Conservation (phyloP, 768 basidiomycete species). For the Clathrus columnatus region DNA sequence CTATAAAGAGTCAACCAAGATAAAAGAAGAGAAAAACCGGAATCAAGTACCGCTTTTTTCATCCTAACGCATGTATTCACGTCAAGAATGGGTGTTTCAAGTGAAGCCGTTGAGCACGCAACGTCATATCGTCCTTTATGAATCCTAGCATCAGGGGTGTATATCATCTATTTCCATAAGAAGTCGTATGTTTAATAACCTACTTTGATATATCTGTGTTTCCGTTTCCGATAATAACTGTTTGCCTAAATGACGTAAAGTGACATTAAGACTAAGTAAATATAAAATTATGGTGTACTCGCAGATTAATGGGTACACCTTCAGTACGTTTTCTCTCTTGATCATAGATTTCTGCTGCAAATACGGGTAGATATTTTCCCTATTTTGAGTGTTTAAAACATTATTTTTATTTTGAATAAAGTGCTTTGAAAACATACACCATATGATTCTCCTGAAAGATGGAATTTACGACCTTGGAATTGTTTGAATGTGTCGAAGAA, state of each 20-base stretch:
- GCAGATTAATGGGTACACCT: slow-evolving; percentile 7
- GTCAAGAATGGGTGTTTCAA: slow-evolving; percentile 35
- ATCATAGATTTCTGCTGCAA: slow-evolving; percentile 70
- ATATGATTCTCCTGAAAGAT: slow-evolving; percentile 68
- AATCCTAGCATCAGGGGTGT: slow-evolving; percentile 21
- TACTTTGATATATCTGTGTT: slow-evolving; percentile 47
- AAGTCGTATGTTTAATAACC: slow-evolving; percentile 12
- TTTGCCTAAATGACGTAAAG: not conserved
- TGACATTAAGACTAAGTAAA: not conserved
- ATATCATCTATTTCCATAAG: slow-evolving; percentile 1
- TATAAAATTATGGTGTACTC: not conserved
- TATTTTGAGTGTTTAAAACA: slow-evolving; percentile 16
- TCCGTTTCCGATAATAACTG: slow-evolving; percentile 38
- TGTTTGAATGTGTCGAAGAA: slow-evolving; percentile 75
- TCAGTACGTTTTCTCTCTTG: slow-evolving; percentile 37
- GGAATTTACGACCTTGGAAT: slow-evolving; percentile 58
- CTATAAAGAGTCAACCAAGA: not conserved
- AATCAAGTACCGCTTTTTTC: slow-evolving; percentile 40
- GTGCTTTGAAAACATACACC: slow-evolving; percentile 37
- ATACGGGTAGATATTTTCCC: slow-evolving; percentile 67
- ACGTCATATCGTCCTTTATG: slow-evolving; percentile 40
- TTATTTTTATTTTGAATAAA: not conserved
- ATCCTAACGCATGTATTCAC: slow-evolving; percentile 40
- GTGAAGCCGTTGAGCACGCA: slow-evolving; percentile 40
- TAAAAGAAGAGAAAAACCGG: not conserved